phyloP scores from a whole-genome alignment of 352 stramenopile genomes.

The Globisporangium heterothallicum region DNA sequence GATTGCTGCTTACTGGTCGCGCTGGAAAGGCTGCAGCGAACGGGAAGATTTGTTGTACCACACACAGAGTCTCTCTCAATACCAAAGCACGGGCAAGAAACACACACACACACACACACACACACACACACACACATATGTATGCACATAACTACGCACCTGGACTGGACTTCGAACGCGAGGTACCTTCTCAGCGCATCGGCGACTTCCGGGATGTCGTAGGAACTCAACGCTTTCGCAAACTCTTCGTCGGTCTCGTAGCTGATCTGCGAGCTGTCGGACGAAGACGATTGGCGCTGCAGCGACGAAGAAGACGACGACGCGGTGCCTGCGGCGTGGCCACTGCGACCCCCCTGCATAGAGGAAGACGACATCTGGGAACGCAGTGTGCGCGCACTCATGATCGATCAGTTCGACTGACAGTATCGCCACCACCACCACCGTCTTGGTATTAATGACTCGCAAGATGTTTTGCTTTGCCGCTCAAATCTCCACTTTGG shows the following conservation, averaged over 20 bases:
- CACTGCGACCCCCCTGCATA: neutral
- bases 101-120: neutral
- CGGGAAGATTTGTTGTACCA: too few relatives aligned
- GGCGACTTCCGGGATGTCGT: slow-evolving; percentile 51
- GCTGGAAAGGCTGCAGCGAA: slow-evolving; percentile 24
- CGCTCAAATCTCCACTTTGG: too few relatives aligned
- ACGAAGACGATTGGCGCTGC: slow-evolving; percentile 16
- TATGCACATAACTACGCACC: slow-evolving; percentile 14
- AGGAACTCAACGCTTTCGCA: slow-evolving; percentile 48
- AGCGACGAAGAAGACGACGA: slow-evolving; percentile 3
- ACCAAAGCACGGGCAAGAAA: too few relatives aligned
- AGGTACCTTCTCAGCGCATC: slow-evolving; percentile 68
- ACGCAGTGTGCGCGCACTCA: slow-evolving; percentile 9
- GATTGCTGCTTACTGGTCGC: slow-evolving; percentile 68
- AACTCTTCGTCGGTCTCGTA: slow-evolving; percentile 78
- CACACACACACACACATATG: neutral
- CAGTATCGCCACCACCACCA: neutral
- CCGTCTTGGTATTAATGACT: neutral
- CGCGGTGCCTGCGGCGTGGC: neutral
- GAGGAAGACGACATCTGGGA: slow-evolving; percentile 9
- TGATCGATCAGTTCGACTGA: neutral
- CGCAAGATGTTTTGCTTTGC: too few relatives aligned
- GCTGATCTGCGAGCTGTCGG: slow-evolving; percentile 17
- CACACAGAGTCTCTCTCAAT: too few relatives aligned
- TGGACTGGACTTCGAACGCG: slow-evolving; percentile 66